Evolutionary conservation across 257 asterid species (phyloP).

Genomic region (Misopates orontium): DNA sequence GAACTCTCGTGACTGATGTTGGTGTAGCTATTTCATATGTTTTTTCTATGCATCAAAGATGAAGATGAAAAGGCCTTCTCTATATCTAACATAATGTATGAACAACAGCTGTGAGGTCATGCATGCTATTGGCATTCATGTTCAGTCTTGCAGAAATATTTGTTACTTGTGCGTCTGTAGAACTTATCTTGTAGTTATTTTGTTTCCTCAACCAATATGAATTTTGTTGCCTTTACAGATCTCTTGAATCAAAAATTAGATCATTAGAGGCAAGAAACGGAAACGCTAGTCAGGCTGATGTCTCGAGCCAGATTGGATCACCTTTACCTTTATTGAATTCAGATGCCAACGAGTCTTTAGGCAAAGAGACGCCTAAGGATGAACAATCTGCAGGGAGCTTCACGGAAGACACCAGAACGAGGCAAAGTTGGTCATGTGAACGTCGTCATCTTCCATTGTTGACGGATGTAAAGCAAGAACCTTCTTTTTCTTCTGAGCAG

Average conservation of each 20-base stretch:
- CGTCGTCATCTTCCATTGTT: constrained; percentile 35
- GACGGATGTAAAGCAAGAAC: constrained; percentile 37
- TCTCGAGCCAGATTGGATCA: constrained; percentile 46
- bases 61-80: no score
- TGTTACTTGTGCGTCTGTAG: not conserved
- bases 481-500: constrained; percentile 38
- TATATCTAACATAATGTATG: no score
- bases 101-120: no score
- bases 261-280: constrained; percentile 51
- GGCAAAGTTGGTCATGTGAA: constrained; percentile 41
- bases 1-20: no score
- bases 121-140: no score
- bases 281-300: constrained; percentile 38
- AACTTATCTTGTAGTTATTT: not conserved
- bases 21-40: no score
- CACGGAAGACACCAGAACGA: constrained; percentile 51
- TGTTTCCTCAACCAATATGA: not conserved
- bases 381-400: constrained; percentile 77
- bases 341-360: constrained; percentile 47
- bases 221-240: constrained; percentile 41
- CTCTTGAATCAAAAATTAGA: constrained; percentile 70
- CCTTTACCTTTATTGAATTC: constrained; percentile 50
- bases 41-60: no score
- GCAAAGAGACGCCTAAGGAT: constrained; percentile 59
- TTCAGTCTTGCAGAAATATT: not conserved